Percentiles rank a stretch among this genome's conserved stretches.
Evolutionary conservation across 768 basidiomycete species (phyloP).

Genomic region (Termitomyces heimii): DNA sequence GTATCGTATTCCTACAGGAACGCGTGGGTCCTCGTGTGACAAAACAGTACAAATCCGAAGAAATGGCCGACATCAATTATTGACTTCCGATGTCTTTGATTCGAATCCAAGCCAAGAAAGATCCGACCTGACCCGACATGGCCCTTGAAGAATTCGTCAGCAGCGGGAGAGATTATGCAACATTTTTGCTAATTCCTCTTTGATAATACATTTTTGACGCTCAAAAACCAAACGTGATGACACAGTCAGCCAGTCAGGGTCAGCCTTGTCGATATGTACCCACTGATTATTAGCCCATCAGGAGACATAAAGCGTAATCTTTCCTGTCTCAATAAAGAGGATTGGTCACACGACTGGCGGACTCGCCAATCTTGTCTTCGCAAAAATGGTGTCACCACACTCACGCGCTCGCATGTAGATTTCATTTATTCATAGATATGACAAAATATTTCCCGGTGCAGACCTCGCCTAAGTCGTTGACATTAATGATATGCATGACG

Average conservation of each 20-base stretch:
- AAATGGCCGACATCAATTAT: conserved; percentile 4
- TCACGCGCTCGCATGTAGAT: conserved; percentile 1
- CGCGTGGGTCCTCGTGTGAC: conserved; percentile 18
- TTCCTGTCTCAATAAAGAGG: neutral
- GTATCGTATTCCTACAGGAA: neutral
- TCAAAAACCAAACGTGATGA: neutral
- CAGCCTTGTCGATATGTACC: neutral
- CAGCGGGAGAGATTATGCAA: neutral
- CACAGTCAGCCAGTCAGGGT: neutral
- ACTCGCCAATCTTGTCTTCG: neutral
- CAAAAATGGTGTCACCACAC: conserved; percentile 3
- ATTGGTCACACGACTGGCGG: conserved; percentile 1
- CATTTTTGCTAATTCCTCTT: neutral
- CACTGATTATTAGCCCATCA: neutral
- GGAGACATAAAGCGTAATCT: neutral
- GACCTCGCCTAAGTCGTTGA: neutral
- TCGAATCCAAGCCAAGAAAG: neutral
- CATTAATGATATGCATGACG: neutral
- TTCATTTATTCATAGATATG: neutral
- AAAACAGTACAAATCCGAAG: conserved; percentile 8
- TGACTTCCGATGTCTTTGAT: neutral
- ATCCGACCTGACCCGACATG: neutral
- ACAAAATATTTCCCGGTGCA: neutral
- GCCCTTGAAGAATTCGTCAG: neutral
- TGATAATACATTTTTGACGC: neutral